Conservation (phyloP, 2,329 filamentous ascomycete species). For the Catunica adiposa region DNA sequence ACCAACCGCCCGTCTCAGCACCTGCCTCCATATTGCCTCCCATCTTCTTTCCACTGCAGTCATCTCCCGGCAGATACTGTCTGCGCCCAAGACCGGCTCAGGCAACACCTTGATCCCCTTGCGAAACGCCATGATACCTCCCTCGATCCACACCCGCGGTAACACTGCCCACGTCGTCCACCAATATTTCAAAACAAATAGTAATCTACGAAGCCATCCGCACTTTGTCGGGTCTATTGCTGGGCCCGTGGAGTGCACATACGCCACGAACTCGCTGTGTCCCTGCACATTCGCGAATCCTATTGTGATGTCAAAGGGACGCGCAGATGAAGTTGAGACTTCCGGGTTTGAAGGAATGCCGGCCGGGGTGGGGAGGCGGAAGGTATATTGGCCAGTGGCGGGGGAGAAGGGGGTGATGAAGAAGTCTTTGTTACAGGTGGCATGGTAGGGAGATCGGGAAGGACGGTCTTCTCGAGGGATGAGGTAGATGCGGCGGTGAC, state of each 20-base stretch:
- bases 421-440: constrained; percentile 50
- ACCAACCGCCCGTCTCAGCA: not conserved
- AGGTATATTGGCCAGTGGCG: constrained; percentile 36
- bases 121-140: not conserved
- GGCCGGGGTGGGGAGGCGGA: constrained; percentile 28
- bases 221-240: constrained; percentile 26
- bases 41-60: not conserved
- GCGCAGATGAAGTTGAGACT: not conserved
- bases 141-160: not conserved
- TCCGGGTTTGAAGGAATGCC: not conserved
- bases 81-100: not conserved
- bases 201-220: constrained; percentile 36
- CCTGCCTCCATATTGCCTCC: not conserved
- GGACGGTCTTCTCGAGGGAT: constrained; percentile 10
- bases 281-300: not conserved
- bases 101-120: not conserved
- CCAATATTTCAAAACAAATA: not conserved
- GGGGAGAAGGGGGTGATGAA: constrained; percentile 64
- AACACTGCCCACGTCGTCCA: not conserved
- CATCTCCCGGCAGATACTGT: not conserved
- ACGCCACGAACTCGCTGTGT: not conserved
- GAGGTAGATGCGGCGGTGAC: constrained; percentile 51
- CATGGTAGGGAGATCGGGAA: not conserved
- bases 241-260: not conserved
- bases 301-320: constrained; percentile 1